Evolutionary conservation across 1,284 basidiomycete genomes (phyloP), one percentile per base, ranked within the genome.

Genomic region (Bjerkandera adusta): DNA sequence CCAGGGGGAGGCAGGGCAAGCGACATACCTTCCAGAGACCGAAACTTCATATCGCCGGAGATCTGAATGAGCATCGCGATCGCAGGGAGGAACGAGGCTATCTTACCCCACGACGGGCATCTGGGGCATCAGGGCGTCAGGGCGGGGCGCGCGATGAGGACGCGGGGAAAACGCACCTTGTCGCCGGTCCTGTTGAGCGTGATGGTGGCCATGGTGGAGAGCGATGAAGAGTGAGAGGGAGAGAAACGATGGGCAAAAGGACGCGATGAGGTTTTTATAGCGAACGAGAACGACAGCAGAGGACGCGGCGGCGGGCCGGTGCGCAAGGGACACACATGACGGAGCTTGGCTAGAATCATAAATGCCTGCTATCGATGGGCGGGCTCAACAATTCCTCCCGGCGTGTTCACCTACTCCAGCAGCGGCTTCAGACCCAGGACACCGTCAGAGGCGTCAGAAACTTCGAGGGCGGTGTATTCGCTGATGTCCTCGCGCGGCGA

Each of bases 11-110:
- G 18, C 25, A 25, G 11, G 2, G 26, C 35, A 1, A 22, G 35
- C 16, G 22, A 29, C 55, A 18, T 36, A 72, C 81, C 73, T 86
- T 85, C 83, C 84, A 86, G 48, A 85, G 74, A 54, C 83, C 83
- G 57, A 85, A 77, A 60, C 83, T 85, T 50, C 21, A 24, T 15
- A 30, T 41, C 11, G 27, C 8, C 13, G 15, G 33, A 20, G 4
- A 16, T 18, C 24, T 36, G 32, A 33, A 48, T 54, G 26, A 56
- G 49, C 15, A 43, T 10, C n/a, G 32, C 36, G 13, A 15, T 35
- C 21, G 33, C 21, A 36, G 15, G 37, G 30, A 29, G 30, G 33
- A 33, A 24, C 18, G 45, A 34, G 11, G n/a, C n/a, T 21, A 38
- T 46, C 77, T 67, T 59, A 81, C 79, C 79, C 79, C 45, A 81